phyloP scores from a whole-genome alignment of 805 yeast species.

The Yarrowia osloensis region DNA sequence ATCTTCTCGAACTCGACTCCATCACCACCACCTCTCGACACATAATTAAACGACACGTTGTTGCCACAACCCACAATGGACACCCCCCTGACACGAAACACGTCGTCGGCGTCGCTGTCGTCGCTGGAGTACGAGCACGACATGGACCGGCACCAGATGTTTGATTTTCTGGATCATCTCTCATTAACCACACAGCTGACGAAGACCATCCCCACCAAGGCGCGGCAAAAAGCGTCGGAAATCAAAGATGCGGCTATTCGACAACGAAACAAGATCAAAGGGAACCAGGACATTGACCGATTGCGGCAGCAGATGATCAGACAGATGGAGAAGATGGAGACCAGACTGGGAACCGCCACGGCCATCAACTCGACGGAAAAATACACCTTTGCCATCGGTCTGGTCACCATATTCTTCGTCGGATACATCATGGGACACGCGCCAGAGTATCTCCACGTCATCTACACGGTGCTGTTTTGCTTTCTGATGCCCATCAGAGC shows the following conservation, averaged over 20 bases:
- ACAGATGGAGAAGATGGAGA: constrained; percentile 42
- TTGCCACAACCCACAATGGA: constrained; percentile 17
- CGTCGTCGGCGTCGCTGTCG: constrained; percentile 27
- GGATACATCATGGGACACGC: constrained; percentile 77
- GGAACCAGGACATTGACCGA: constrained; percentile 42
- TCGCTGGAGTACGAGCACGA: constrained; percentile 29
- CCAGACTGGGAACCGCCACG: constrained; percentile 34
- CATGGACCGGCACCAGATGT: constrained; percentile 25
- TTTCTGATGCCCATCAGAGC: constrained; percentile 81
- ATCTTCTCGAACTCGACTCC: too few relatives aligned
- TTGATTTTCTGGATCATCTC: constrained; percentile 17
- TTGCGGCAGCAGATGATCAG: constrained; percentile 36
- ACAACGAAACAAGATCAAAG: constrained; percentile 24
- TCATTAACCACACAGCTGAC: constrained; percentile 28
- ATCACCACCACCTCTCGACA: not conserved
- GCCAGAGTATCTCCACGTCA: constrained; percentile 75
- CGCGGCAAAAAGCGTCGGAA: constrained; percentile 21
- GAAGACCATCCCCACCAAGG: constrained; percentile 20
- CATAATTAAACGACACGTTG: not conserved
- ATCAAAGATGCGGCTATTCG: constrained; percentile 30
- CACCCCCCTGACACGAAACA: constrained; percentile 17
- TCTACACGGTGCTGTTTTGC: constrained; percentile 63
- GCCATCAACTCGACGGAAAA: constrained; percentile 61
- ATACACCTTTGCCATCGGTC: constrained; percentile 72
- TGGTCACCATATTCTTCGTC: constrained; percentile 63